Evolutionary conservation across 2,329 filamentous ascomycete species (phyloP), one percentile per base, ranked within the genome.

Genomic region (Xylariaceae sp.): DNA sequence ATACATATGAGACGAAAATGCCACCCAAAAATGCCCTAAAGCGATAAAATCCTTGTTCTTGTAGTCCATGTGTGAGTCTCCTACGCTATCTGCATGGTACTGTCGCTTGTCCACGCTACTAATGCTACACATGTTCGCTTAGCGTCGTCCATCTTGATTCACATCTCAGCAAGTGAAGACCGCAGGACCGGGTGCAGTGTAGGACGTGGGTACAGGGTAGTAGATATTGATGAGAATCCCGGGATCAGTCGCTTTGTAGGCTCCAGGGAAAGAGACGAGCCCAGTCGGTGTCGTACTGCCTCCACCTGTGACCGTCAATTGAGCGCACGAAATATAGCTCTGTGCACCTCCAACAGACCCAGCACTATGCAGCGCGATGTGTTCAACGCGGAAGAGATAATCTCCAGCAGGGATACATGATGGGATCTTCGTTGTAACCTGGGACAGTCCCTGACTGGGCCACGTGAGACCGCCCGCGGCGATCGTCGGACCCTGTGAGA

Each of bases 351-450:
- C 69, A 5, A 62, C 59, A 9, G 58, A 58, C 35, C 67, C 60
- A 3, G 75, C 73, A 43, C 60, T 64, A 60, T 78, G 75, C 10
- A 78, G 67, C 4, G 67, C 74, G 47, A 77, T 71, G 52, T 77
- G 74, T 61, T 78, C 75, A 15, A 72, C 70, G 12, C 75, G 70
- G 5, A 77, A 60, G 22, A 77, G 68, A 56, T 78, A 77, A 52
- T 76, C 72, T 46, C 75, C 74, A n/a, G 73, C 59, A 0, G 68
- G 65, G n/a, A 76, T 68, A 48, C 70, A 75, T 35, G 58, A 56
- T 11, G 74, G 74, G 42, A 77, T 70, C 35, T 62, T 66, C 35
- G 75, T 70, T 44, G 64, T 62, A 48, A 75, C 64, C 22, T 60
- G 65, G 27, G 60, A 61, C 35, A 66, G 69, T 60, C 71, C 68